Base-by-base conservation (phyloP, 2,329 filamentous ascomycete genomes). In the Cladophialophora chaetospira region DNA sequence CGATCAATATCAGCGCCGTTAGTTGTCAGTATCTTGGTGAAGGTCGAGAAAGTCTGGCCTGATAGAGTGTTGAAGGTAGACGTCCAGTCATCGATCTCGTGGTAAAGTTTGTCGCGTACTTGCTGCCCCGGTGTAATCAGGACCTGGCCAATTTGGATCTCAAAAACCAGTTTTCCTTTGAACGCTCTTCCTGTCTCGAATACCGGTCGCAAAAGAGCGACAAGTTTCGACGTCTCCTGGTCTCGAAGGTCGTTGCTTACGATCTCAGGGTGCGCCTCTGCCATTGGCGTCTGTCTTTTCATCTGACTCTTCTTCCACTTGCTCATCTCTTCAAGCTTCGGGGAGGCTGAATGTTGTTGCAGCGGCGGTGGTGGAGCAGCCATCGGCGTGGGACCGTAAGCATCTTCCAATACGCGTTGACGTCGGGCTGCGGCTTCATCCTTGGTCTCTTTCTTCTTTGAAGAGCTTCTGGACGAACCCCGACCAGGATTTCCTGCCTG, bases 1-100 rank as follows among this genome's bases (percentile, higher is more conserved):
- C 70, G 61, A 52, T 77, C 73, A 43, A 75, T 60, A 50, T 77
- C 75, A 2, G 65, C 62, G 10, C 73, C 72, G n/a, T 70, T 72
- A 0, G 68, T 67, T n/a, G 74, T 76, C 13, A 77, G 53, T 40
- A 68, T 66, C 40, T 69, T 68, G 31, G 70, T 67, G 51, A 77
- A 76, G 5, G 64, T 68, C 1, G 70, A 70, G 5, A 64, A 66
- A 1, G 49, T 49, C 23, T 28, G 53, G n/a, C 33, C 23, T 4
- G 28, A 26, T 23, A 29, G 43, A n/a, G 43, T 23, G 19, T 69
- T 67, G 44, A 76, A 75, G 1, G 72, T 57, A 9, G 51, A 57
- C 17, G 64, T 63, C 72, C 71, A 72, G 46, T 66, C 63, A 5
- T 64, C 64, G 3, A 62, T 21, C 43, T 64, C 54, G 48, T 63